Conservation (phyloP, 2,329 filamentous ascomycete genomes). For the Hypoxylon sp. region DNA sequence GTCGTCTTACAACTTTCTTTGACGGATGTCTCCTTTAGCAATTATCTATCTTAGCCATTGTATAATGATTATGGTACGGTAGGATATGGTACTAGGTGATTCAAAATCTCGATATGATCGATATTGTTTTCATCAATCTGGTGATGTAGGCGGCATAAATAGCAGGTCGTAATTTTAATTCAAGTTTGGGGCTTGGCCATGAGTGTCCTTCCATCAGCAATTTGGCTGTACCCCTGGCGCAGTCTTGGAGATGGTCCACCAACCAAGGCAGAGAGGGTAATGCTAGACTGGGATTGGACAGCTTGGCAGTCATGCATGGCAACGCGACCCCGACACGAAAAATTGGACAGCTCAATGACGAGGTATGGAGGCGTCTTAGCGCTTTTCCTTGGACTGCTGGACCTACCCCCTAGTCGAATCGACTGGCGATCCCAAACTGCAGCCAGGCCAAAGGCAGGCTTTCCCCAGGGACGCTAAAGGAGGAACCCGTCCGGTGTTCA, state of each 20-base stretch:
- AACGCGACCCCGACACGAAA: conserved; percentile 45
- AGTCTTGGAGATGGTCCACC: conserved; percentile 30
- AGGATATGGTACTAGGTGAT: not conserved
- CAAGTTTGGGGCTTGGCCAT: conserved; percentile 19
- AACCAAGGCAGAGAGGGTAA: conserved; percentile 34
- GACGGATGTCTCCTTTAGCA: not conserved
- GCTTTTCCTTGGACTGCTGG: conserved; percentile 35
- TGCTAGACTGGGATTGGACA: conserved; percentile 37
- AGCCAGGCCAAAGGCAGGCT: conserved; percentile 26
- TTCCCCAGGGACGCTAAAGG: conserved; percentile 43
- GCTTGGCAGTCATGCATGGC: conserved; percentile 41
- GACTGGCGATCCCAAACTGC: conserved; percentile 36
- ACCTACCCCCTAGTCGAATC: conserved; percentile 30
- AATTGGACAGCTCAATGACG: conserved; percentile 42
- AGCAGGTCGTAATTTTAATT: conserved; percentile 45
- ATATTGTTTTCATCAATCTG: conserved; percentile 24
- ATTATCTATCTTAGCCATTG: not conserved
- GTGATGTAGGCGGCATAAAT: conserved; percentile 27
- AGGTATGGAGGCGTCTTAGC: conserved; percentile 41
- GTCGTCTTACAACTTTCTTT: conserved; percentile 1
- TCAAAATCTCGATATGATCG: conserved; percentile 15
- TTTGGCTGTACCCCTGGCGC: conserved; percentile 37
- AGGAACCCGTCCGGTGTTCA: conserved; percentile 42
- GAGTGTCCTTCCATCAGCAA: conserved; percentile 15
- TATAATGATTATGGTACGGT: not conserved